Base-by-base conservation (phyloP, 2,329 filamentous ascomycete genomes). In the Mycosphaerelloides madeirae region DNA sequence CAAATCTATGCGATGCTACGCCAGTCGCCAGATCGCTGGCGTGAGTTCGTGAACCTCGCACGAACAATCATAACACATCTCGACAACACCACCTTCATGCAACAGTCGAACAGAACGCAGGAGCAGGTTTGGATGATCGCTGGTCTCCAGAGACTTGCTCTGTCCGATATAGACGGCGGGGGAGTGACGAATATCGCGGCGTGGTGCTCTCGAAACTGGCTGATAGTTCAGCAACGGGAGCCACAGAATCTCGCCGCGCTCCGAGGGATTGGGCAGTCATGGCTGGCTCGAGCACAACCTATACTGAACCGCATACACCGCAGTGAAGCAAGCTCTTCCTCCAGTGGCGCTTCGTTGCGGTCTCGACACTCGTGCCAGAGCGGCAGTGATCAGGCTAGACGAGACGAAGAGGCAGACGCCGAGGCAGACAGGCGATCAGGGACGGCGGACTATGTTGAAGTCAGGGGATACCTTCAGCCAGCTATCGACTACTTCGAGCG, bases 261-360 rank as follows among this genome's bases (percentile, higher is more conserved):
- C 31, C 35, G 52, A 73, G 75, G 74, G 3, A 62, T 77, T 15
- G 75, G 74, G 14, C 63, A 68, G 19, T 70, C 71, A 34, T 79
- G 76, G 75, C 64, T 77, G 1, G 65, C 68, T 33, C 71, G 70
- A 54, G 69, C 75, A n/a, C 75, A 78, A 52, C 68, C 65, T 44
- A 66, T 64, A 28, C 61, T 78, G 16, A 66, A 71, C 25, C 68
- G 67, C 42, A 76, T 78, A 46, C 69, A 75, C 43, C 63, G 60
- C 12, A 60, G 68, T 34, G 74, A 76, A 34, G 60, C 59, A 13
- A 61, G 61, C 41, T 61, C 64, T 28, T 67, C 67, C 8, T 66
- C 61, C 38, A 69, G 66, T 44, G 58, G 62, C 19, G 53, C 61
- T 51, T 54, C 59, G 44, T 43, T 57, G 48, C 38, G 62, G 58